A percentile compares a stretch with the other conserved stretches of the same genome.
Conservation (phyloP, 306 rosid genomes). For the Sesbania bispinosa region DNA sequence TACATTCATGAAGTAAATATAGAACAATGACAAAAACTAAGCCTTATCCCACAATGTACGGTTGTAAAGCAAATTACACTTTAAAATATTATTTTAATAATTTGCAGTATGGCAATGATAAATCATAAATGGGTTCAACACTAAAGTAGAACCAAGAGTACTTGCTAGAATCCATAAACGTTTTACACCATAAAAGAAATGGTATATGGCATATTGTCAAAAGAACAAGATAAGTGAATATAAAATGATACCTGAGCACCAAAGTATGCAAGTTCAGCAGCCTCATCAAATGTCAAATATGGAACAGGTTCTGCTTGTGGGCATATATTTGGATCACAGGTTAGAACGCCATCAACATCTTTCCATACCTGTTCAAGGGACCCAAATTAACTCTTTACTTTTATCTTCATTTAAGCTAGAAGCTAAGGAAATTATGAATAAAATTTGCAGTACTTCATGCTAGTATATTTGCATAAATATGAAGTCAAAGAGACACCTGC, state of each 20-base stretch:
- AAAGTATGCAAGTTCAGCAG: constrained; percentile 97
- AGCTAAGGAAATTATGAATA: neutral
- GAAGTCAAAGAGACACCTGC: constrained; percentile 9
- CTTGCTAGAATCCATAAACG: neutral
- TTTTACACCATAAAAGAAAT: neutral
- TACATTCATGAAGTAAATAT: neutral
- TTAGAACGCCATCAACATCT: constrained; percentile 97
- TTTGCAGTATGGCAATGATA: constrained; percentile 4
- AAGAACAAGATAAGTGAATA: constrained; percentile 18
- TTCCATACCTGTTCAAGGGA: constrained; percentile 85
- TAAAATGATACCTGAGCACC: constrained; percentile 90
- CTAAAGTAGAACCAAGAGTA: constrained; percentile 1
- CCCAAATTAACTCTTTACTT: constrained; percentile 1
- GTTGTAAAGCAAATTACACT: neutral
- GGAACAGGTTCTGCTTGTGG: constrained; percentile 79
- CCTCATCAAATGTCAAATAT: constrained; percentile 90
- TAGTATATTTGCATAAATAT: constrained; percentile 20
- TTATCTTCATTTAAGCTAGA: neutral
- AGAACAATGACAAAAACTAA: neutral
- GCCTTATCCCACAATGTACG: neutral
- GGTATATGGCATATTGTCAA: constrained; percentile 1
- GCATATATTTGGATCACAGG: constrained; percentile 85
- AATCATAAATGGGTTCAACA: neutral
- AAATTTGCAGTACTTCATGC: neutral
- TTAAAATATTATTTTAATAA: neutral